A percentile compares a stretch with the other conserved stretches of the same genome.
Evolutionary conservation across 306 rosid genomes (phyloP).

Genomic region (Glycine soja): DNA sequence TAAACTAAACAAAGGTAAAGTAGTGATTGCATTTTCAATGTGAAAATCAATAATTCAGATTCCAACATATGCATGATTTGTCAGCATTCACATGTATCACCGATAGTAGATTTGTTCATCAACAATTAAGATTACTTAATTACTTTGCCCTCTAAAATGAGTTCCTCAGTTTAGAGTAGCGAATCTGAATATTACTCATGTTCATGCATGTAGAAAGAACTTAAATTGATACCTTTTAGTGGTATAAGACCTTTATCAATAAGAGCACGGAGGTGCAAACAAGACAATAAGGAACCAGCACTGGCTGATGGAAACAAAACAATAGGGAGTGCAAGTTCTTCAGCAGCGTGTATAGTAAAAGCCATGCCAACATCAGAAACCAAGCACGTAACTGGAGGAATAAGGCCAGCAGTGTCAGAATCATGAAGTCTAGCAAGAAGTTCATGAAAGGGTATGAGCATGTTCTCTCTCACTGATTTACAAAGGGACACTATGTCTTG

Average conservation of each 20-base stretch:
- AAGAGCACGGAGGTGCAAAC: neutral
- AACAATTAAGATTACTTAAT: too few species aligned
- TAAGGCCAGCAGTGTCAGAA: neutral
- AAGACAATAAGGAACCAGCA: neutral
- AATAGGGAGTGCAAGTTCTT: neutral
- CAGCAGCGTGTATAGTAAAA: neutral
- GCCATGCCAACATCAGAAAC: neutral
- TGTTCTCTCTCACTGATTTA: neutral
- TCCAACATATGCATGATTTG: too few species aligned
- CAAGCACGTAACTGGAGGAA: constrained; percentile 2
- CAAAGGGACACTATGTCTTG: neutral
- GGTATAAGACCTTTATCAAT: neutral
- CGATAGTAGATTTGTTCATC: too few species aligned
- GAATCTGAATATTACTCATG: too few species aligned
- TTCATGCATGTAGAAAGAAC: neutral
- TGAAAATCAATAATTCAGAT: too few species aligned
- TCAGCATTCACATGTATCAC: too few species aligned
- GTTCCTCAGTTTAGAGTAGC: too few species aligned
- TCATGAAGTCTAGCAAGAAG: neutral
- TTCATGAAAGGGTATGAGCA: neutral
- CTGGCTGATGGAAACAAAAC: neutral
- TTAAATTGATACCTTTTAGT: neutral
- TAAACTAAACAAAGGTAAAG: too few species aligned
- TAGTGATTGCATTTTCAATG: too few species aligned
- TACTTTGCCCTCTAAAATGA: too few species aligned